These are phyloP conservation scores for Coelastrella sp. DNA, from an alignment of 139 green algal genomes.

Conservation along the genomic window DNA sequence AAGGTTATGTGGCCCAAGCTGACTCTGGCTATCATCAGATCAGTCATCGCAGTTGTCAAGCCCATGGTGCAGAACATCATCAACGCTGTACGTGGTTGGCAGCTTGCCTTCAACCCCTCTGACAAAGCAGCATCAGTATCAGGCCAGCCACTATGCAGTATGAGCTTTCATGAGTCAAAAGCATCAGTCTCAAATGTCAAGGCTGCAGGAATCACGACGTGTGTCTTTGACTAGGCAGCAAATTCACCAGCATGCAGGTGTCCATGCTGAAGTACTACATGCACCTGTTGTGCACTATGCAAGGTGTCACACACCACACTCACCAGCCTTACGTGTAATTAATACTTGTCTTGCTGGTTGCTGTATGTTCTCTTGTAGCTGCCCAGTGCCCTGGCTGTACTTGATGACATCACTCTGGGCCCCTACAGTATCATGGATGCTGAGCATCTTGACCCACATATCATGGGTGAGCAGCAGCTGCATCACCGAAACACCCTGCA, in stretches of 20 bases:
- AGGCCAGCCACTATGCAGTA: background rate
- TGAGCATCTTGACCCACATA: conserved; percentile 46
- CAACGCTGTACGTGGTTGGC: background rate
- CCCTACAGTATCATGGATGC: conserved; percentile 47
- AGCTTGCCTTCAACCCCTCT: background rate
- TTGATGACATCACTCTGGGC: conserved; percentile 69
- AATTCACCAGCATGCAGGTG: no score
- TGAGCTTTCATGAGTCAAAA: no score
- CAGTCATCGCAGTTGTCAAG: conserved; percentile 53
- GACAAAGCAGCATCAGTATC: no score
- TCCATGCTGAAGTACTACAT: no score
- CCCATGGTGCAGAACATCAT: conserved; percentile 50
- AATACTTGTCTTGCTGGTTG: no score
- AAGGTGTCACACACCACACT: no score
- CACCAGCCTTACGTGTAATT: no score
- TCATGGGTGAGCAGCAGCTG: background rate
- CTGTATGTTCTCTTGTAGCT: conserved; percentile 13
- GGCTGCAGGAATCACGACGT: no score
- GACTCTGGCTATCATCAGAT: conserved; percentile 63
- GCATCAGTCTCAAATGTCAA: no score
- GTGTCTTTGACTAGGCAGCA: no score
- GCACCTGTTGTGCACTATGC: no score
- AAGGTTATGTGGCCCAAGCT: conserved; percentile 70
- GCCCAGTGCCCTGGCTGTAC: background rate
- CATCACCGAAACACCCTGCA: no score